phyloP scores from a whole-genome alignment of 352 stramenopile species.

The Phytopythium litorale region DNA sequence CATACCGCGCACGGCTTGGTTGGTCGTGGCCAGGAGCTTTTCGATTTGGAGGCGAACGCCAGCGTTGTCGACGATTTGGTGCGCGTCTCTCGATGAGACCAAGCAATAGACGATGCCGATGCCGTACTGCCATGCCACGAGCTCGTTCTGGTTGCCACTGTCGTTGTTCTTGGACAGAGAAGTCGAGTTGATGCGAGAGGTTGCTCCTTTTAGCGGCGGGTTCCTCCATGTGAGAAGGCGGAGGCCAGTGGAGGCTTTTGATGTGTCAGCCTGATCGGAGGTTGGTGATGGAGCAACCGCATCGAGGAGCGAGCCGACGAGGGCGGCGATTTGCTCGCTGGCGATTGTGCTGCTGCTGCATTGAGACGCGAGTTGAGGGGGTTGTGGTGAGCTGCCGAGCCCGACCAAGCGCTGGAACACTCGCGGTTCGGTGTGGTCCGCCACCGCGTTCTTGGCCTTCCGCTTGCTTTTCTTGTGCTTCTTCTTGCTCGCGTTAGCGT shows the following conservation, averaged over 20 bases:
- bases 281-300: background rate
- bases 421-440: conserved; percentile 26
- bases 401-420: conserved; percentile 22
- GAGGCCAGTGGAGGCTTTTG: background rate
- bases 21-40: background rate
- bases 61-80: background rate
- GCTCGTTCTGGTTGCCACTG: background rate
- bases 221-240: conserved; percentile 5
- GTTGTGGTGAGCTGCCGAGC: background rate
- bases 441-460: conserved; percentile 32
- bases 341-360: background rate
- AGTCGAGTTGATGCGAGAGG: background rate
- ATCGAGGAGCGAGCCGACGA: background rate
- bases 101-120: conserved; percentile 19
- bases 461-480: conserved; percentile 19
- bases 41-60: background rate
- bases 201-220: background rate
- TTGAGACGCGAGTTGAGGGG: background rate
- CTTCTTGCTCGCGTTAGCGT: background rate
- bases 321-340: background rate
- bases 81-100: conserved; percentile 10
- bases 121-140: conserved; percentile 3
- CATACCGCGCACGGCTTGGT: background rate
- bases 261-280: background rate
- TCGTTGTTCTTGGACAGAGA: background rate